A percentile compares a stretch with the other conserved stretches of the same genome.
phyloP scores from a whole-genome alignment of 2,329 filamentous ascomycete genomes.

The Aotearoamyces nothofagi region DNA sequence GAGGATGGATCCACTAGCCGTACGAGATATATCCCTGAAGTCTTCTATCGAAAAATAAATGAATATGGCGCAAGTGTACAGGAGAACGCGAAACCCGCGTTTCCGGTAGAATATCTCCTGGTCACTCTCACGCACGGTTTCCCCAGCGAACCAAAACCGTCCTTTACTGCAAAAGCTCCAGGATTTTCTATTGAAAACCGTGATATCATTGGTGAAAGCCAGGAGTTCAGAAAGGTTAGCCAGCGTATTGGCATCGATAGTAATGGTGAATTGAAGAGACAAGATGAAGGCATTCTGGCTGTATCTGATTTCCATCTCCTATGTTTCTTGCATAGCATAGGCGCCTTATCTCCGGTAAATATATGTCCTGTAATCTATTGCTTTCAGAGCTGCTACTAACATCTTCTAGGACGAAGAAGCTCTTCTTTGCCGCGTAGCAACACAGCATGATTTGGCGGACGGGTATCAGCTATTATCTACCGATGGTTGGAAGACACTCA shows the following conservation, averaged over 20 bases:
- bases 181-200: conserved; percentile 88
- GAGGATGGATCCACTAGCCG: conserved; percentile 54
- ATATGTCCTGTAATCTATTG: neutral
- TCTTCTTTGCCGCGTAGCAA: conserved; percentile 73
- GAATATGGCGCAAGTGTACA: conserved; percentile 94
- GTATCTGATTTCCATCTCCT: conserved; percentile 91
- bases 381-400: conserved; percentile 5
- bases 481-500: conserved; percentile 84
- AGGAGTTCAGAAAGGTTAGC: conserved; percentile 57
- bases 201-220: conserved; percentile 69
- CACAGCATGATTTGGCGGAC: conserved; percentile 64
- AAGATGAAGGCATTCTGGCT: conserved; percentile 44
- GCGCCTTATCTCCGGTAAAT: conserved; percentile 68
- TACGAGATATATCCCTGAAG: conserved; percentile 86
- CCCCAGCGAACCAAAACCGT: conserved; percentile 61
- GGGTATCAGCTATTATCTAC: conserved; percentile 73
- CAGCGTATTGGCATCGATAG: conserved; percentile 48
- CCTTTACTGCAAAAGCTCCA: conserved; percentile 49
- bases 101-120: conserved; percentile 91
- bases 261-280: conserved; percentile 38
- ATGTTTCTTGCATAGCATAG: conserved; percentile 70
- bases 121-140: conserved; percentile 96
- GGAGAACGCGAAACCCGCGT: conserved; percentile 90
- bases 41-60: conserved; percentile 91
- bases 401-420: conserved; percentile 65